These are phyloP conservation scores for Talaromyces wortmannii DNA, from an alignment of 495 filamentous ascomycete species.

Conservation along the genomic window DNA sequence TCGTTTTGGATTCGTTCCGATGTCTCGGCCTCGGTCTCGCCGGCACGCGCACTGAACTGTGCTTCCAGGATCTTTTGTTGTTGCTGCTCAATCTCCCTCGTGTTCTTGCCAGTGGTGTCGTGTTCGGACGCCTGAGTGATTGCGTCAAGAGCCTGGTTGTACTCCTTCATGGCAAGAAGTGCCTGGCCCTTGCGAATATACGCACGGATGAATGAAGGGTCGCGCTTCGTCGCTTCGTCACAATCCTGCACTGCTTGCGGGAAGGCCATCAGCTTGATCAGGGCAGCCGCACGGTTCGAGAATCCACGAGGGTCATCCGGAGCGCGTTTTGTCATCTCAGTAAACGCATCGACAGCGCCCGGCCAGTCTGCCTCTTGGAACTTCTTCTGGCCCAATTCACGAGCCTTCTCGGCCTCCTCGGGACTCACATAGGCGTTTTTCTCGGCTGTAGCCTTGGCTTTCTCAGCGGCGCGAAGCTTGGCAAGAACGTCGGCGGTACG, in stretches of 20 bases:
- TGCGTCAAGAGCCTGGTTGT: slow-evolving; percentile 84
- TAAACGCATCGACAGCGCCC: slow-evolving; percentile 89
- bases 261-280: slow-evolving; percentile 94
- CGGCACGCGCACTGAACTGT: slow-evolving; percentile 82
- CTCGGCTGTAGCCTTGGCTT: slow-evolving; percentile 71
- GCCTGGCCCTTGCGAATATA: slow-evolving; percentile 94
- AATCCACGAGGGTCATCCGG: slow-evolving; percentile 92
- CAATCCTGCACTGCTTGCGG: slow-evolving; percentile 90
- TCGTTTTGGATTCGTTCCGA: slow-evolving; percentile 86
- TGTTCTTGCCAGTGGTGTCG: slow-evolving; percentile 69
- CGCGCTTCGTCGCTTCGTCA: slow-evolving; percentile 81
- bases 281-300: slow-evolving; percentile 92
- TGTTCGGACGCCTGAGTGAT: slow-evolving; percentile 74
- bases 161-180: slow-evolving; percentile 93
- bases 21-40: slow-evolving; percentile 95
- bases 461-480: slow-evolving; percentile 92
- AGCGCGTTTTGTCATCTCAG: slow-evolving; percentile 93
- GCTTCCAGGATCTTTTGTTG: slow-evolving; percentile 89
- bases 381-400: slow-evolving; percentile 87
- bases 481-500: slow-evolving; percentile 88
- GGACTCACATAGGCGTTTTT: slow-evolving; percentile 82
- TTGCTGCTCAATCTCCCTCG: slow-evolving; percentile 86
- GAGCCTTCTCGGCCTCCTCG: slow-evolving; percentile 88
- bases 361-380: slow-evolving; percentile 98
- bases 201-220: slow-evolving; percentile 88